Conservation (phyloP, 352 stramenopile genomes). For the Globisporangium takayamanum region DNA sequence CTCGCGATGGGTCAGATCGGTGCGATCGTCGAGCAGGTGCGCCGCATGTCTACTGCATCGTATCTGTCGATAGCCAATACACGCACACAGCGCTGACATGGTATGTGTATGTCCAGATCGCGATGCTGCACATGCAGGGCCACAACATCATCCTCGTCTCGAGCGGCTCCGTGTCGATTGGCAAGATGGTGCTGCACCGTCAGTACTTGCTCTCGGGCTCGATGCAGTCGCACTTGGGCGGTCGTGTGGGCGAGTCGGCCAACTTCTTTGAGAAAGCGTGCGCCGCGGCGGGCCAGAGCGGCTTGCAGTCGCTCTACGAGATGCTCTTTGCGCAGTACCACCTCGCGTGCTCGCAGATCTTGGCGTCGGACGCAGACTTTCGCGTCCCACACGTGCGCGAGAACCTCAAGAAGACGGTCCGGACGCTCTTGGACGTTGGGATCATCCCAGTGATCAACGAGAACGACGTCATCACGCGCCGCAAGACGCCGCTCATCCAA, state of each 20-base stretch:
- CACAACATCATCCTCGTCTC: conserved; percentile 81
- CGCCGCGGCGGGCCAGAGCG: conserved; percentile 62
- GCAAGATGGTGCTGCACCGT: conserved; percentile 72
- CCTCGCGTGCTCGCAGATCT: conserved; percentile 71
- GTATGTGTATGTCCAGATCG: conserved; percentile 24
- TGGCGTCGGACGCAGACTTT: conserved; percentile 79
- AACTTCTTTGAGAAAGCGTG: conserved; percentile 74
- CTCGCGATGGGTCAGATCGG: conserved; percentile 83
- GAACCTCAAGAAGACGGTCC: conserved; percentile 63
- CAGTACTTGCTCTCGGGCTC: conserved; percentile 80
- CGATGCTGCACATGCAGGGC: conserved; percentile 72
- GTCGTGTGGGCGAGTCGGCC: conserved; percentile 43
- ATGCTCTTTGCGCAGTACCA: conserved; percentile 85
- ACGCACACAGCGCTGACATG: too few relatives aligned
- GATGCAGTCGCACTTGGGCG: conserved; percentile 76
- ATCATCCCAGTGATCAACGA: conserved; percentile 87
- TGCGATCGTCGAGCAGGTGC: conserved; percentile 69
- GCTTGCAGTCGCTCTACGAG: conserved; percentile 80
- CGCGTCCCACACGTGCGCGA: conserved; percentile 45
- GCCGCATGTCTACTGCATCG: neutral
- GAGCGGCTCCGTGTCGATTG: conserved; percentile 73
- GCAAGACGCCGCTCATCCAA: conserved; percentile 53
- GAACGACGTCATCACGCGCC: conserved; percentile 77
- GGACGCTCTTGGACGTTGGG: conserved; percentile 62
- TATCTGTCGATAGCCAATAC: conserved; percentile 3